phyloP scores from a whole-genome alignment of 2,329 filamentous ascomycete species.

The Sarocladiaceae sp. region DNA sequence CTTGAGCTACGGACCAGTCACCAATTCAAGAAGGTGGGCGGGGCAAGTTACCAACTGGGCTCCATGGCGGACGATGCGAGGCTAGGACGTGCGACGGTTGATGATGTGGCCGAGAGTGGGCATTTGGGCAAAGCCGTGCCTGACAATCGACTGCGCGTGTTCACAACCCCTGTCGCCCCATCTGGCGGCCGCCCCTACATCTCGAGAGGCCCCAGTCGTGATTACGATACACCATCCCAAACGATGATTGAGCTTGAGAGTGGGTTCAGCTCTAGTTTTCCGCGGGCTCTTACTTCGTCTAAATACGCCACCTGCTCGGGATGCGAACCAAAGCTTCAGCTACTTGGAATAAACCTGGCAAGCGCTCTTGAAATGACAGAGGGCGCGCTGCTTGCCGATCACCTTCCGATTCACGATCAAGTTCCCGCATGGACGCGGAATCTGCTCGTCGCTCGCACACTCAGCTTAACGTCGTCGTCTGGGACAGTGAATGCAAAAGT shows the following conservation, averaged over 20 bases:
- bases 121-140: background rate
- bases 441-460: too few species aligned
- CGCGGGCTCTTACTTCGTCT: background rate
- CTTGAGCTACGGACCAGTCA: constrained; percentile 3
- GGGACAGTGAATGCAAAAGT: too few species aligned
- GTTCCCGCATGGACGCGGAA: too few species aligned
- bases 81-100: background rate
- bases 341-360: too few species aligned
- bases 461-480: too few species aligned
- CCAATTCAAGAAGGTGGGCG: constrained; percentile 9
- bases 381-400: background rate
- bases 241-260: background rate
- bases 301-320: constrained; percentile 1
- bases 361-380: too few species aligned
- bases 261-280: background rate
- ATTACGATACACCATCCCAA: background rate
- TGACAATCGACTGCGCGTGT: background rate
- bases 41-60: background rate
- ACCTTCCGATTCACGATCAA: background rate
- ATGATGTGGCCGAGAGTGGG: constrained; percentile 3
- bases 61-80: background rate
- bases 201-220: background rate
- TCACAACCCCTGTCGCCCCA: constrained; percentile 1
- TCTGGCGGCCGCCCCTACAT: constrained; percentile 7
- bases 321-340: background rate